Conservation (phyloP, 2,329 filamentous ascomycete species). For the Hypoxylon rubiginosum region DNA sequence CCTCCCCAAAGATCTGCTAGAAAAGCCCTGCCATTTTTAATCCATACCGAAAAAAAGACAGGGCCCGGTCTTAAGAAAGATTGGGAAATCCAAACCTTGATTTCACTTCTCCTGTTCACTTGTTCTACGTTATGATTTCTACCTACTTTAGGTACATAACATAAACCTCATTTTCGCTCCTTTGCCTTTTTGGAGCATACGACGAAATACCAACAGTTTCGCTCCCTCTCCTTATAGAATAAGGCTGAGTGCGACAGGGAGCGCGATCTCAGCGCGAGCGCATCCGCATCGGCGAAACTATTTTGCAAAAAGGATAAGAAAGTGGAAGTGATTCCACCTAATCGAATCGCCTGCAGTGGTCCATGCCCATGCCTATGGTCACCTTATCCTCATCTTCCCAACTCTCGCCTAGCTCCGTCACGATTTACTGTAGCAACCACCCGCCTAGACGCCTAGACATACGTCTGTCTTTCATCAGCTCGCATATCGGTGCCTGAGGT, state of each 20-base stretch:
- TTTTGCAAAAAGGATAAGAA: neutral
- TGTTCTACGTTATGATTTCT: neutral
- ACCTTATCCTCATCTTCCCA: neutral
- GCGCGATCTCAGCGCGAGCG: too few species aligned
- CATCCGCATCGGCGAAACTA: neutral
- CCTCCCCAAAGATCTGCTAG: constrained; percentile 28
- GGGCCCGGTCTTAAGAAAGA: constrained; percentile 24
- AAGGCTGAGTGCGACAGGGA: constrained; percentile 23
- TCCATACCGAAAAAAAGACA: constrained; percentile 30
- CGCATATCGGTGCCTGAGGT: constrained; percentile 33
- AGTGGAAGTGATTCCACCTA: too few species aligned
- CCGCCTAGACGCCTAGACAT: neutral
- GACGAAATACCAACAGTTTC: constrained; percentile 12
- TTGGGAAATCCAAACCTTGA: constrained; percentile 36
- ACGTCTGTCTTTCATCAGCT: constrained; percentile 1
- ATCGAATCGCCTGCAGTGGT: too few species aligned
- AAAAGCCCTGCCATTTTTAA: constrained; percentile 39
- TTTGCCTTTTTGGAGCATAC: constrained; percentile 27
- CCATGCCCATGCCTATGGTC: neutral
- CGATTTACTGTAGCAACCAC: neutral
- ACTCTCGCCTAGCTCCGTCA: neutral
- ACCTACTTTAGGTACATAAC: neutral
- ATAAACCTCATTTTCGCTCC: constrained; percentile 26
- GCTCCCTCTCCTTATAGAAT: constrained; percentile 3
- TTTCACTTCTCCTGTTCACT: constrained; percentile 33